Evolutionary conservation across 805 yeast species (phyloP).

Genomic region (Pichia heedii): DNA sequence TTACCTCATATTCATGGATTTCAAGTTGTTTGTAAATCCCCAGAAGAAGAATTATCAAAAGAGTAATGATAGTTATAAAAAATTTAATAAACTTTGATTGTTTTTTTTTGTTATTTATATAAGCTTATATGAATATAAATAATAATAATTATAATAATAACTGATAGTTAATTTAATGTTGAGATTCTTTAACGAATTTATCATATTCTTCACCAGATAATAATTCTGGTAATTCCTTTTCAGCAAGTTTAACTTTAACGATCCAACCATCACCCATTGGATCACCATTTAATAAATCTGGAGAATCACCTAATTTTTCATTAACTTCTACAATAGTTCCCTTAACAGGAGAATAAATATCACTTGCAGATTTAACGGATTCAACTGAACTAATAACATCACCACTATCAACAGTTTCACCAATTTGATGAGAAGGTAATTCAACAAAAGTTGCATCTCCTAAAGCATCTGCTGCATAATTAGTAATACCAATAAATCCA

Average conservation of each 20-base stretch:
- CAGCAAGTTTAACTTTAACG: conserved; percentile 57
- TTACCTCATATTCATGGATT: conserved; percentile 74
- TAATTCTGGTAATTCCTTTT: conserved; percentile 35
- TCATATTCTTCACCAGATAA: conserved; percentile 49
- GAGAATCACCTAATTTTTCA: conserved; percentile 52
- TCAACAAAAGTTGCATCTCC: conserved; percentile 96
- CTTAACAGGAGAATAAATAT: conserved; percentile 78
- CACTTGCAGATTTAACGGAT: conserved; percentile 89
- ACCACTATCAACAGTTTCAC: conserved; percentile 43
- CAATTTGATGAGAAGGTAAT: conserved; percentile 46
- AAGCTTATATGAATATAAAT: too few species aligned
- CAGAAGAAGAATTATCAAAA: conserved; percentile 11
- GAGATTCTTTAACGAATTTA: conserved; percentile 47
- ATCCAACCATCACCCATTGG: conserved; percentile 96
- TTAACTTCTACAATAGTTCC: conserved; percentile 74
- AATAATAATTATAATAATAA: neutral
- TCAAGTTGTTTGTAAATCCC: conserved; percentile 76
- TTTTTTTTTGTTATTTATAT: too few species aligned
- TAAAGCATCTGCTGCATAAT: conserved; percentile 90
- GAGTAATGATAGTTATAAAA: conserved; percentile 2
- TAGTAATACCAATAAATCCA: conserved; percentile 84
- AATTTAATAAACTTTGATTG: too few species aligned
- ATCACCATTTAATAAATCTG: conserved; percentile 74
- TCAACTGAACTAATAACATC: conserved; percentile 91
- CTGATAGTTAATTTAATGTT: conserved; percentile 23